Evolutionary conservation across 345 rosid species (phyloP).

Genomic region (Heritiera littoralis): DNA sequence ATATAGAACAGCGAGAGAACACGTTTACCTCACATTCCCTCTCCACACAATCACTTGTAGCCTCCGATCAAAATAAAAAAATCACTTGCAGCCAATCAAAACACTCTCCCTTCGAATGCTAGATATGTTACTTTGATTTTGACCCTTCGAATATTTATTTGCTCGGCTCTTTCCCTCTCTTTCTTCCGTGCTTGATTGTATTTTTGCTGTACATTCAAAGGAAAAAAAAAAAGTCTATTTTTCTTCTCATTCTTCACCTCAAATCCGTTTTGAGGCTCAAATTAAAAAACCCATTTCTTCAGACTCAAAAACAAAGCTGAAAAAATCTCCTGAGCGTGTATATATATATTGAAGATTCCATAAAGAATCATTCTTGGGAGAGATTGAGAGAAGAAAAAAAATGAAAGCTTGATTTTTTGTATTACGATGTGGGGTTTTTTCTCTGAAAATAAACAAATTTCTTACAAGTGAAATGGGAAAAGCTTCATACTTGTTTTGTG

Average conservation of each 20-base stretch:
- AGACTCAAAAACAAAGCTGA: not conserved
- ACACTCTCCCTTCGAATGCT: not conserved
- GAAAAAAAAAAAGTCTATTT: not conserved
- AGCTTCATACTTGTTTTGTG: constrained; percentile 46
- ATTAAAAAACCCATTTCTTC: constrained; percentile 18
- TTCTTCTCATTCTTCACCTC: constrained; percentile 36
- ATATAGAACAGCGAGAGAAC: constrained; percentile 42
- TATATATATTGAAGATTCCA: constrained; percentile 16
- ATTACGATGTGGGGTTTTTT: constrained; percentile 4
- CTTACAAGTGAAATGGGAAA: constrained; percentile 38
- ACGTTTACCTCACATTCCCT: constrained; percentile 37
- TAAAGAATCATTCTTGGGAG: not conserved
- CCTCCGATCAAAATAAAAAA: constrained; percentile 31
- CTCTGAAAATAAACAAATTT: not conserved
- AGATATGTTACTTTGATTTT: constrained; percentile 39
- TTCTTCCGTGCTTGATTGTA: not conserved
- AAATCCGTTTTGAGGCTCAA: constrained; percentile 32
- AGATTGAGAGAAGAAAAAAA: not conserved
- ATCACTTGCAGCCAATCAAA: constrained; percentile 53
- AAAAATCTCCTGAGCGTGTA: constrained; percentile 10
- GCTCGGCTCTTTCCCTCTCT: not conserved
- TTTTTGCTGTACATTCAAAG: not conserved
- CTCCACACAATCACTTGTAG: constrained; percentile 40
- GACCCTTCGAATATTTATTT: constrained; percentile 20
- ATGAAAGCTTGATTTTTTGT: constrained; percentile 16